Base-by-base conservation (phyloP, 768 basidiomycete genomes). In the Rhizopogon salebrosus region DNA sequence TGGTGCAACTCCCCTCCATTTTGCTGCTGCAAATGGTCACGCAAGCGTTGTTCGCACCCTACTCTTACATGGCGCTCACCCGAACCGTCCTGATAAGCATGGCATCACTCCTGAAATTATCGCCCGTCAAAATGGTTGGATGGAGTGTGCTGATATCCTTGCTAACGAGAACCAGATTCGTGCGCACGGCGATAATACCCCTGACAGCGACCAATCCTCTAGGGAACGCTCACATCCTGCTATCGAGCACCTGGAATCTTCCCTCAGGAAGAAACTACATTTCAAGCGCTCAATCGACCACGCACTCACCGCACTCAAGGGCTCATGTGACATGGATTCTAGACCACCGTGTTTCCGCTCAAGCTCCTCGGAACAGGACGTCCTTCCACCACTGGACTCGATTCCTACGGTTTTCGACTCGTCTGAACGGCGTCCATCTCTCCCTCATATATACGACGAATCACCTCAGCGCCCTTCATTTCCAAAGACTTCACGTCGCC, bases 1-100 rank as follows among this genome's bases (percentile, higher is more conserved):
- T n/a, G 95, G 94, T 29, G 88, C 89, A 3, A 97, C 95, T 0
- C 92, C 97, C 0, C 83, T 98, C 23, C 97, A 99, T 66, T 99
- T 98, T 65, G 95, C 97, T 13, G 89, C 94, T 31, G 94, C 95
- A 26, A 94, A 97, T 61, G 95, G 95, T 3, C 92, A 99, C 70
- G 80, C 80, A 27, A 70, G 76, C 23, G 83, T 94, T 60, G 82
- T 93, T 41, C 78, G 76, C 54, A 82, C 88, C 34, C 84, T 99
- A 39, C 83, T 99, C 36, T 80, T 86, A 16, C 84, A 84, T 57
- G 94, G 94, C 43, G 97, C 95, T 7, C 78, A 83, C 54, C 82
- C 93, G 20, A 77, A 87, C 66, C 82, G 84, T 40, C 67, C 85
- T 5, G 95, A 99, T 72, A 99, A 98, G 66, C 87, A 93, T 70